Evolutionary conservation across 306 rosid genomes (phyloP).

Genomic region (Aeschynomene evenia): DNA sequence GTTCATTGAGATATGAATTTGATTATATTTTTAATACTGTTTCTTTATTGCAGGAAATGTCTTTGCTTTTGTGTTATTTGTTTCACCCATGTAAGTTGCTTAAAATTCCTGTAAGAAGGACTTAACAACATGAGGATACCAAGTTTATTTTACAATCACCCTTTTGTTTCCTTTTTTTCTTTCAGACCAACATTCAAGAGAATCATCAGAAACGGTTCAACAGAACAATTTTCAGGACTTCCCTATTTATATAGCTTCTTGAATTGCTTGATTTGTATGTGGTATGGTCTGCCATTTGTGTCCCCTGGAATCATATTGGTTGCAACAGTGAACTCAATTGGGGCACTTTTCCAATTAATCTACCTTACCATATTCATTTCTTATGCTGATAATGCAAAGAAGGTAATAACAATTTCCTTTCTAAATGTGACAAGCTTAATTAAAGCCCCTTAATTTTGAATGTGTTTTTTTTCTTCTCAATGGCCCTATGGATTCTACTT

Average conservation of each 20-base stretch:
- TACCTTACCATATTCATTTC: conserved; percentile 35
- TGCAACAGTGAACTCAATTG: conserved; percentile 45
- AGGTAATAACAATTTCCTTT: conserved; percentile 2
- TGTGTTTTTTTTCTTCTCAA: neutral
- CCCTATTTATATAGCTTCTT: conserved; percentile 44
- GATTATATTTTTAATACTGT: too few species aligned
- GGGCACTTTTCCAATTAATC: conserved; percentile 38
- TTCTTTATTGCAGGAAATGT: conserved; percentile 37
- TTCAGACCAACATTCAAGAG: conserved; percentile 45
- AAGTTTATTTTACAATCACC: neutral
- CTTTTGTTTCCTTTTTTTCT: neutral
- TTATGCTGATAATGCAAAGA: conserved; percentile 20
- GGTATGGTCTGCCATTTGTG: conserved; percentile 37
- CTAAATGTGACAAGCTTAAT: neutral
- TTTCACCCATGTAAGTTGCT: conserved; percentile 45
- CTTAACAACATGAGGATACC: neutral
- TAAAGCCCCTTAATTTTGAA: neutral
- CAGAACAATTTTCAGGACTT: conserved; percentile 46
- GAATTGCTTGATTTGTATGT: conserved; percentile 45
- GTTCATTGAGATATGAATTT: too few species aligned
- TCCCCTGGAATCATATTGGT: conserved; percentile 35
- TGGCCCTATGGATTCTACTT: neutral
- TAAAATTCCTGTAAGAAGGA: neutral
- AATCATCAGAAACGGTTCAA: conserved; percentile 42
- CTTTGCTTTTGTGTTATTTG: conserved; percentile 42